Conservation (phyloP, 768 basidiomycete genomes). For the Ephemerocybe angulata region DNA sequence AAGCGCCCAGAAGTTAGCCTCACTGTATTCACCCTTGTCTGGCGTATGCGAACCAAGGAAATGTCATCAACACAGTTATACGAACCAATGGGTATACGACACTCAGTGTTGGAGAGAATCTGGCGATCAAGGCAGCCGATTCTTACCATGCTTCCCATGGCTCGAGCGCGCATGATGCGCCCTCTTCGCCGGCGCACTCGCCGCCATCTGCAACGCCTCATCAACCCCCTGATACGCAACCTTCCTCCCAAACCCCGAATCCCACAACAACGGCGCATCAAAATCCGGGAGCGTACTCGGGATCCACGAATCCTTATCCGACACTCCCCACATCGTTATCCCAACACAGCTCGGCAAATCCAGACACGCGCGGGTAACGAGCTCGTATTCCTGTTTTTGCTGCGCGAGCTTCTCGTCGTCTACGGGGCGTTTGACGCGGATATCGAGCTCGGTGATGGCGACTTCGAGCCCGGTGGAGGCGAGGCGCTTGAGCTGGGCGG, state of each 20-base stretch:
- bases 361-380: constrained; percentile 51
- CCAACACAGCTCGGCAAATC: constrained; percentile 39
- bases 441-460: constrained; percentile 67
- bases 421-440: constrained; percentile 54
- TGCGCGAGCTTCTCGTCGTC: constrained; percentile 36
- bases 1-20: too few species aligned
- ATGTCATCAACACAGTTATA: too few species aligned
- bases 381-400: constrained; percentile 58
- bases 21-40: too few species aligned
- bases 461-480: constrained; percentile 62
- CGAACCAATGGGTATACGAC: too few species aligned
- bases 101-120: too few species aligned
- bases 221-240: constrained; percentile 28
- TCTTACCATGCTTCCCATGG: too few species aligned
- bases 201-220: too few species aligned
- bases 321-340: constrained; percentile 45
- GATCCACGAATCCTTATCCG: constrained; percentile 36
- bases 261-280: constrained; percentile 22
- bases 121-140: too few species aligned
- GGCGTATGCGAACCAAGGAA: too few species aligned
- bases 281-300: constrained; percentile 9
- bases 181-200: too few species aligned
- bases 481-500: constrained; percentile 48
- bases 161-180: too few species aligned
- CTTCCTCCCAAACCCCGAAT: constrained; percentile 25